A percentile compares a stretch with the other conserved stretches of the same genome.
Evolutionary conservation across 2,329 filamentous ascomycete genomes (phyloP).

Genomic region (Colletotrichum sp.): DNA sequence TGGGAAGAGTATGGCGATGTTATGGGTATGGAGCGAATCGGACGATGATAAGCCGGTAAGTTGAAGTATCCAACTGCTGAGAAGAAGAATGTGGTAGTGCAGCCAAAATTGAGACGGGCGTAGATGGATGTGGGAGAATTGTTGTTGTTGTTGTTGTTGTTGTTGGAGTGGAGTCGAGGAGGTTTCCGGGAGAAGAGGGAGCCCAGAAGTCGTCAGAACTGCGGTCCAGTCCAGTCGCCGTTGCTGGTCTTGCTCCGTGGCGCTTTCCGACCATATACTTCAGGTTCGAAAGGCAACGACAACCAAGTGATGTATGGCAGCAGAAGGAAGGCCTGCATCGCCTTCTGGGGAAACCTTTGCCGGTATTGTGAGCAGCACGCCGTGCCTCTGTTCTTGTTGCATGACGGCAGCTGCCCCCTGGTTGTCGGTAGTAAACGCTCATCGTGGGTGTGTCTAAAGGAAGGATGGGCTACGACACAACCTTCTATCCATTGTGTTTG

Average conservation of each 20-base stretch:
- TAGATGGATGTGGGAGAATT: not conserved
- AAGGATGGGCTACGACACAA: not conserved
- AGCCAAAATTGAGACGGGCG: not conserved
- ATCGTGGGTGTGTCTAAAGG: not conserved
- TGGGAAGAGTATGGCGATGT: not conserved
- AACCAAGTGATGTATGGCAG: not conserved
- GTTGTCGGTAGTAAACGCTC: not conserved
- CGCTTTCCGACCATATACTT: not conserved
- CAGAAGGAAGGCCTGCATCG: not conserved
- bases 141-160: not conserved
- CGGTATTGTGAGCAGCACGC: not conserved
- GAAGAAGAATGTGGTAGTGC: not conserved
- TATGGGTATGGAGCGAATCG: not conserved
- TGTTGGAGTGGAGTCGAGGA: not conserved
- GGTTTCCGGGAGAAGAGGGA: not conserved
- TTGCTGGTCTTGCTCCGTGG: not conserved
- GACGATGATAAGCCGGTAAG: not conserved
- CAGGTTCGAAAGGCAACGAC: not conserved
- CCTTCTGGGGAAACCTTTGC: not conserved
- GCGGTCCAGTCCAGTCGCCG: not conserved
- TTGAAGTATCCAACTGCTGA: not conserved
- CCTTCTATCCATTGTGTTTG: not conserved
- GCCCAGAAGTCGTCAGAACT: not conserved
- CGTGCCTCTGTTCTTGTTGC: not conserved
- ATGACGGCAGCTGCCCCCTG: not conserved